These are phyloP conservation scores for Blastobotrys malaysiensis DNA, from an alignment of 1,139 yeast species.

Conservation along the genomic window DNA sequence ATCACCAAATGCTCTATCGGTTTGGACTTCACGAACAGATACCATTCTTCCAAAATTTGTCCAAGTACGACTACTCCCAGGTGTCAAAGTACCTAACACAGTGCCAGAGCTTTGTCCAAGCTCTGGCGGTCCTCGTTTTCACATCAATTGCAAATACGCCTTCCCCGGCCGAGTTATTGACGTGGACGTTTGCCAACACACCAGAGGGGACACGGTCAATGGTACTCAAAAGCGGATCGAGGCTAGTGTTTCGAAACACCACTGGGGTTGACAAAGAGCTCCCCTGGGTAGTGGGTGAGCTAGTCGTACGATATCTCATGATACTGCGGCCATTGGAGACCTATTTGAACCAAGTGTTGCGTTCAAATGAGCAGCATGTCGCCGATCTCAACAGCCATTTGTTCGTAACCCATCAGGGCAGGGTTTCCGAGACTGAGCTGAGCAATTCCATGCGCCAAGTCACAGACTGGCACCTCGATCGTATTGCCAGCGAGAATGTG, in stretches of 20 bases:
- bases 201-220: not conserved
- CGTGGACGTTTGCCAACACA: slow-evolving; percentile 5
- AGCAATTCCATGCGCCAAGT: slow-evolving; percentile 7
- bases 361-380: not conserved
- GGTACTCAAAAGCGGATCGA: not conserved
- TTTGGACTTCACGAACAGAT: not conserved
- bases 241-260: slow-evolving; percentile 1
- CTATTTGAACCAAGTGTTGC: slow-evolving; percentile 5
- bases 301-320: slow-evolving; percentile 5
- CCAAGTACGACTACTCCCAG: not conserved
- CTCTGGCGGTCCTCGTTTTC: slow-evolving; percentile 5
- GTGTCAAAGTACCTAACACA: slow-evolving; percentile 1
- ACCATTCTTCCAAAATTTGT: not conserved
- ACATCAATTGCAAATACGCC: slow-evolving; percentile 10
- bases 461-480: slow-evolving; percentile 3
- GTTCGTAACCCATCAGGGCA: slow-evolving; percentile 3
- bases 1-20: not conserved
- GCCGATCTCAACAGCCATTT: slow-evolving; percentile 5
- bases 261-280: not conserved
- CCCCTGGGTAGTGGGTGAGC: slow-evolving; percentile 8
- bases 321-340: slow-evolving; percentile 8
- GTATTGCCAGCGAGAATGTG: slow-evolving; percentile 9
- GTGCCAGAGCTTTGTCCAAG: slow-evolving; percentile 5
- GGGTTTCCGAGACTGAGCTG: slow-evolving; percentile 7
- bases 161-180: slow-evolving; percentile 4